Conservation (phyloP, 306 rosid species). For the Begonia masoniana region DNA sequence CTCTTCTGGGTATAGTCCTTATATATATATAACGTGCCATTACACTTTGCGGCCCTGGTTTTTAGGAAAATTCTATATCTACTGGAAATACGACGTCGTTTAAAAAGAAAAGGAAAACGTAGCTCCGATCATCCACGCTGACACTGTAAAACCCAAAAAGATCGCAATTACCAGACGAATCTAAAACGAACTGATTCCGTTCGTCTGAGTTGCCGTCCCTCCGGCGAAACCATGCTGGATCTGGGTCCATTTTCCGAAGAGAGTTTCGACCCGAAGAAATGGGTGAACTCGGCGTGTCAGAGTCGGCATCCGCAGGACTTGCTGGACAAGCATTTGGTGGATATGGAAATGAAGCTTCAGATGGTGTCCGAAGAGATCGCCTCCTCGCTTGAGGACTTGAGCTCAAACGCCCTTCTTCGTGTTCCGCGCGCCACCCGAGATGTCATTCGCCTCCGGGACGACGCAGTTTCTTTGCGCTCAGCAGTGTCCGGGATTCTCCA, state of each 20-base stretch:
- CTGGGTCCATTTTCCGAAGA: conserved; percentile 78
- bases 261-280: conserved; percentile 79
- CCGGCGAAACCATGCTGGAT: conserved; percentile 62
- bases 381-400: conserved; percentile 88
- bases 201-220: conserved; percentile 1
- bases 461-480: conserved; percentile 78
- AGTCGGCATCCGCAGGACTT: conserved; percentile 78
- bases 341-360: conserved; percentile 92
- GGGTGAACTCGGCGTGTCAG: conserved; percentile 90
- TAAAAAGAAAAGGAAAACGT: no score
- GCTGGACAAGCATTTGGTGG: conserved; percentile 69
- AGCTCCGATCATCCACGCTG: no score
- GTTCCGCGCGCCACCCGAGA: conserved; percentile 95
- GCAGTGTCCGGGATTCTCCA: conserved; percentile 76
- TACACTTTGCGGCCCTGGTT: no score
- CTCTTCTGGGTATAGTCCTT: conserved; percentile 19
- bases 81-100: no score
- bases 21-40: no score
- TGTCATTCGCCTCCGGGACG: conserved; percentile 83
- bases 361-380: conserved; percentile 89
- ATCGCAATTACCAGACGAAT: background rate
- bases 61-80: no score
- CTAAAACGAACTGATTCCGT: background rate
- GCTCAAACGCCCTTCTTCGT: conserved; percentile 82
- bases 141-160: conserved; percentile 1